phyloP scores from a whole-genome alignment of 2,329 filamentous ascomycete genomes.

The Botrytis cinerea region DNA sequence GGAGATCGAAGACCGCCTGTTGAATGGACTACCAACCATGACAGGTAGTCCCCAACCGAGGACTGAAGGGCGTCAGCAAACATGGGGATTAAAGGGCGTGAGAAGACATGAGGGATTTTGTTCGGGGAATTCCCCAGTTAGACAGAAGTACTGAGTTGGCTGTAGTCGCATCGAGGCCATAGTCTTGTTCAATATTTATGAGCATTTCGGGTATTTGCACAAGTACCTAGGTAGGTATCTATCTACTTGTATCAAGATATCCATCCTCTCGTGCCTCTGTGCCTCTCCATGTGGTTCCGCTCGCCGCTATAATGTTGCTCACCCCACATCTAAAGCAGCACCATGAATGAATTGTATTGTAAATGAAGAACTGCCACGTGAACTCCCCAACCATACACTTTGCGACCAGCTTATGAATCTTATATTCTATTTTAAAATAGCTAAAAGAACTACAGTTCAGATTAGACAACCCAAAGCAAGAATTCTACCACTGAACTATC shows the following conservation, averaged over 20 bases:
- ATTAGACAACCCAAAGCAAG: background rate
- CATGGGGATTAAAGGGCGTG: conserved; percentile 13
- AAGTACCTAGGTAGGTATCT: background rate
- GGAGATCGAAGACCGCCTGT: background rate
- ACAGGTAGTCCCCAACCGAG: background rate
- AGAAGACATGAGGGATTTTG: background rate
- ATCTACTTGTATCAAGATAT: background rate
- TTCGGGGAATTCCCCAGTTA: background rate
- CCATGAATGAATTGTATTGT: background rate
- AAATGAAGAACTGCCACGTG: too few species aligned
- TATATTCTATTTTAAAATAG: background rate
- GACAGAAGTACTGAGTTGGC: background rate
- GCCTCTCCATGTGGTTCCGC: background rate
- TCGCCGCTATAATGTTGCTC: too few species aligned
- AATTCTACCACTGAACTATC: conserved; percentile 21
- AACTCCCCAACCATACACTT: background rate
- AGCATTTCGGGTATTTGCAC: background rate
- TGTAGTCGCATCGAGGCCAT: background rate
- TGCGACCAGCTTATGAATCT: background rate
- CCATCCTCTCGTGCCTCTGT: too few species aligned
- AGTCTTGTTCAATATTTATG: background rate
- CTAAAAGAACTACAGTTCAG: background rate
- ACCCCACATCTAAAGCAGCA: background rate
- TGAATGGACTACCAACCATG: background rate
- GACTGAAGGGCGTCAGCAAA: conserved; percentile 8